Percentiles rank a stretch among this genome's conserved stretches.
Evolutionary conservation across 257 asterid genomes (phyloP).

Genomic region (Solanum megistacrolobum): DNA sequence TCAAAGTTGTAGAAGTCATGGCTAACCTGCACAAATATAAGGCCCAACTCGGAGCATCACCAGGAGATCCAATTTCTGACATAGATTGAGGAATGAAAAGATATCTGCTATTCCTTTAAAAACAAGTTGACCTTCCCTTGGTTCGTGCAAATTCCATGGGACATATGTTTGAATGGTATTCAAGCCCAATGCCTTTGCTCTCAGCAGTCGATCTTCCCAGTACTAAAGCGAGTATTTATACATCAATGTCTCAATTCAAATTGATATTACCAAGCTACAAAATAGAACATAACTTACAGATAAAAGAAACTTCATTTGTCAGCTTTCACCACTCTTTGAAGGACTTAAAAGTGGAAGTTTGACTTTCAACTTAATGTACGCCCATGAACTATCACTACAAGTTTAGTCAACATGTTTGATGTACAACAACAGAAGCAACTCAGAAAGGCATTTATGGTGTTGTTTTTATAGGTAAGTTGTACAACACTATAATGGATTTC

Average conservation of each 20-base stretch:
- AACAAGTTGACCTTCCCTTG: conserved; percentile 46
- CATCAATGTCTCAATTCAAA: conserved; percentile 2
- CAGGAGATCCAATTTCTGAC: conserved; percentile 69
- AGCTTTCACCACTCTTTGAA: background rate
- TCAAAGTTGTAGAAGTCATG: background rate
- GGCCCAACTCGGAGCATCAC: conserved; percentile 98
- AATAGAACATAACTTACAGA: background rate
- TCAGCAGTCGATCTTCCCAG: conserved; percentile 91
- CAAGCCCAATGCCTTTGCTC: conserved; percentile 96
- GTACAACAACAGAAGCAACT: background rate
- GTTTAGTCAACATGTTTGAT: background rate
- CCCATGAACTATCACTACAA: background rate
- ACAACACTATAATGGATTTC: background rate
- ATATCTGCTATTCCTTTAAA: conserved; percentile 84
- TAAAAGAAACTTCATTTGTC: background rate
- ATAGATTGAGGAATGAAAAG: conserved; percentile 64
- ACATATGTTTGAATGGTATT: conserved; percentile 87
- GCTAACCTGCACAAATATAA: conserved; percentile 92
- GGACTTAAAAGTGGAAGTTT: background rate
- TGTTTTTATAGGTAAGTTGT: background rate
- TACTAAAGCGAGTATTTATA: conserved; percentile 35
- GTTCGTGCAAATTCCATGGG: conserved; percentile 97
- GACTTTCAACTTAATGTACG: background rate
- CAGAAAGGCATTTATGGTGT: background rate
- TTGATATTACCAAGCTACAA: background rate